Evolutionary conservation across 2,329 filamentous ascomycete genomes (phyloP).

Genomic region (Fusarium palustre): DNA sequence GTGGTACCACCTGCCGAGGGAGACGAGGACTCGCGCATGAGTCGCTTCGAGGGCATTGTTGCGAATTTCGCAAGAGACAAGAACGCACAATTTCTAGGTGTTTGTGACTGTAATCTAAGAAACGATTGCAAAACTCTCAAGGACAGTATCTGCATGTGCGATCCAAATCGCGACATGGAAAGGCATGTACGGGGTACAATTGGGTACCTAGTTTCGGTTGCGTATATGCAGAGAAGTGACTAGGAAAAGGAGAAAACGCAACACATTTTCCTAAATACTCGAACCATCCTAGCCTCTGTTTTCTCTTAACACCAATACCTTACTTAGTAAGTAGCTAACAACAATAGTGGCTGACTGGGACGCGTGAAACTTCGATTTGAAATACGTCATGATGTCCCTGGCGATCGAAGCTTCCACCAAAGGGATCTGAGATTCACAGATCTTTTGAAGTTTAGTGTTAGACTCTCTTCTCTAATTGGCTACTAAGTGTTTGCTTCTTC

Average conservation of each 20-base stretch:
- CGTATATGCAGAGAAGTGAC: background rate
- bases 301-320: background rate
- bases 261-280: background rate
- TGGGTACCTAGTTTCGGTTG: background rate
- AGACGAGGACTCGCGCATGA: constrained; percentile 48
- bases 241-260: background rate
- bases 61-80: constrained; percentile 5
- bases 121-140: background rate
- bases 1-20: constrained; percentile 38
- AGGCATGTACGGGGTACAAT: background rate
- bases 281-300: constrained; percentile 11
- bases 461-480: constrained; percentile 13
- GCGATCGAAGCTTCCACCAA: constrained; percentile 47
- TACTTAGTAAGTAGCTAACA: constrained; percentile 33
- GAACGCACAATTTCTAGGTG: background rate
- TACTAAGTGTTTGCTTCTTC: background rate
- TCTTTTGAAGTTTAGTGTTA: constrained; percentile 4
- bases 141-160: background rate
- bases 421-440: constrained; percentile 40
- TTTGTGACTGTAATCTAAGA: background rate
- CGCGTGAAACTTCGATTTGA: constrained; percentile 46
- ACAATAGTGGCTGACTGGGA: constrained; percentile 35
- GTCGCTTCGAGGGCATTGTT: constrained; percentile 47
- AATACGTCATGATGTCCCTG: constrained; percentile 48
- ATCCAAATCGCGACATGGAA: constrained; percentile 15